These are phyloP conservation scores for Gardenia jasminoides DNA, from an alignment of 257 asterid species.

Conservation along the genomic window DNA sequence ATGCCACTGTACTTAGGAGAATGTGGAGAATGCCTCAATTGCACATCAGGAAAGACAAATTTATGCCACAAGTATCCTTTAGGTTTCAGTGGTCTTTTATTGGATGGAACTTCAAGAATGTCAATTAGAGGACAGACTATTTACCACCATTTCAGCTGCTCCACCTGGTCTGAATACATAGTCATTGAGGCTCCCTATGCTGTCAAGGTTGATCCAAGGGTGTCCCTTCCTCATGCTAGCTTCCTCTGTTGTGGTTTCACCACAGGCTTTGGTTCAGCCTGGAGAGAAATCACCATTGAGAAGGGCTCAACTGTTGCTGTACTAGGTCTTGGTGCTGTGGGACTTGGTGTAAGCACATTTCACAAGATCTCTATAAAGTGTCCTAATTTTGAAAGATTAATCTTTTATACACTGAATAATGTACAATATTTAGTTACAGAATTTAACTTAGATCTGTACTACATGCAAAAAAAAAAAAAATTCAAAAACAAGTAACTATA, in stretches of 20 bases:
- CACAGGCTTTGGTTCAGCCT: constrained; percentile 65
- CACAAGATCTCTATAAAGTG: not conserved
- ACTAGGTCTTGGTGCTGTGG: constrained; percentile 77
- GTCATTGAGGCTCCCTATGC: constrained; percentile 57
- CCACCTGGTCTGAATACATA: constrained; percentile 75
- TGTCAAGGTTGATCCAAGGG: constrained; percentile 55
- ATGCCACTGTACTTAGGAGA: constrained; percentile 67
- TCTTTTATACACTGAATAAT: not conserved
- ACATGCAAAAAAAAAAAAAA: too few relatives aligned
- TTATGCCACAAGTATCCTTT: constrained; percentile 54
- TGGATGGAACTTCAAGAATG: constrained; percentile 71
- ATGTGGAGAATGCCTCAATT: constrained; percentile 64
- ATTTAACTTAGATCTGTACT: too few relatives aligned
- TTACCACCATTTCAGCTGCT: constrained; percentile 62
- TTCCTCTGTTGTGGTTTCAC: constrained; percentile 81
- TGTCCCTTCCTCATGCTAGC: constrained; percentile 60
- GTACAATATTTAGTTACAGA: not conserved
- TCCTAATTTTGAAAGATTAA: too few relatives aligned
- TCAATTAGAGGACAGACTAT: constrained; percentile 44
- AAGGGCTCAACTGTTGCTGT: constrained; percentile 77
- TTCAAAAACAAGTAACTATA: too few relatives aligned
- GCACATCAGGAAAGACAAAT: constrained; percentile 45
- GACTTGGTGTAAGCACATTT: constrained; percentile 8
- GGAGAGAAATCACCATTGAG: constrained; percentile 41
- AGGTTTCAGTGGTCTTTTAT: constrained; percentile 39